These are phyloP conservation scores for Solanum chmielewskii DNA, from an alignment of 257 asterid genomes.

Conservation along the genomic window DNA sequence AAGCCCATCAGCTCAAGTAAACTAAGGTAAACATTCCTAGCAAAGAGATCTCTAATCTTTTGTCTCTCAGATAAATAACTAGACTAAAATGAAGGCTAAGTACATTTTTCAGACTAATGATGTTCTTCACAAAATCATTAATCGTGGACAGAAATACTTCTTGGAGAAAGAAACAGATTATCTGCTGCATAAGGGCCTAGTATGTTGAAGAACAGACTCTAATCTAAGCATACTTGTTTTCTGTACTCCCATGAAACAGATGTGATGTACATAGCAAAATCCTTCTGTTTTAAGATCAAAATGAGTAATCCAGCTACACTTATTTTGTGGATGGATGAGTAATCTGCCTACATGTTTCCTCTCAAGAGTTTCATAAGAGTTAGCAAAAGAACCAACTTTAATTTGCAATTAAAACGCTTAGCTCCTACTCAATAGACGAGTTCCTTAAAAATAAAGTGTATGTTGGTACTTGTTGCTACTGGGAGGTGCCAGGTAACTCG, in stretches of 20 bases:
- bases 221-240: neutral
- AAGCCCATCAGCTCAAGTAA: neutral
- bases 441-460: neutral
- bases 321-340: neutral
- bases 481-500: neutral
- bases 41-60: neutral
- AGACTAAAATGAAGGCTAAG: neutral
- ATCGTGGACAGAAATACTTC: neutral
- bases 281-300: neutral
- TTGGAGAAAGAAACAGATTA: neutral
- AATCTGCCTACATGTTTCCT: neutral
- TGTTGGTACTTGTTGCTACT: neutral
- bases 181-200: neutral
- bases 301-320: neutral
- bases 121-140: neutral
- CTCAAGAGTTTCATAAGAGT: neutral
- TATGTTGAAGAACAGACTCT: neutral
- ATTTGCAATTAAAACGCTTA: neutral
- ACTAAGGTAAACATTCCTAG: neutral
- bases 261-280: neutral
- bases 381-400: neutral
- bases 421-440: neutral
- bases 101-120: neutral
- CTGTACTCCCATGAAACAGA: neutral
- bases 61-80: neutral